A percentile compares a stretch with the other conserved stretches of the same genome.
Conservation (phyloP, 164 flowering plant species). For the Magnolia officinalis region DNA sequence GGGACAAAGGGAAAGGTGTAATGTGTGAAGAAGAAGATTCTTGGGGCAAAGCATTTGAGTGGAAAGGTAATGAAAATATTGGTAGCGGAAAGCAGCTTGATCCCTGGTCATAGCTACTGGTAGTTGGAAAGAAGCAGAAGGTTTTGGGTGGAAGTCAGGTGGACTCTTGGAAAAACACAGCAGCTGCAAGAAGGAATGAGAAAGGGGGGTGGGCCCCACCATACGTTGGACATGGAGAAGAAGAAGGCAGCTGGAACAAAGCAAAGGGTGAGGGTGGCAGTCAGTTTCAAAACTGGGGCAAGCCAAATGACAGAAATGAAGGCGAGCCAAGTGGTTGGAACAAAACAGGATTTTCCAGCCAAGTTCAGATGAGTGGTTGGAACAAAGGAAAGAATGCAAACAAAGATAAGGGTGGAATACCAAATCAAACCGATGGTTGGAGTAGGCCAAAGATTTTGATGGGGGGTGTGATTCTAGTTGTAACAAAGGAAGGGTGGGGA, state of each 20-base stretch:
- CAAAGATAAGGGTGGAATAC: conserved; percentile 6
- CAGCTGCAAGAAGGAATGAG: conserved; percentile 17
- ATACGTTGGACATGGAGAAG: conserved; percentile 13
- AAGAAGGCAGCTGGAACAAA: conserved; percentile 22
- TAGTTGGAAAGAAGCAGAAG: conserved; percentile 18
- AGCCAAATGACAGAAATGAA: conserved; percentile 8
- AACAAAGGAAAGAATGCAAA: conserved; percentile 16
- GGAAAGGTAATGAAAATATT: no score
- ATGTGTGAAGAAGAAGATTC: no score
- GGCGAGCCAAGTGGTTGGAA: conserved; percentile 8
- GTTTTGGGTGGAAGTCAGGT: conserved; percentile 20
- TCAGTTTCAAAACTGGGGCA: conserved; percentile 15
- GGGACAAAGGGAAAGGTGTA: no score
- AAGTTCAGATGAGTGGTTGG: conserved; percentile 20
- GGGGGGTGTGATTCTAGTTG: conserved; percentile 12
- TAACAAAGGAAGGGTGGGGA: conserved; percentile 19
- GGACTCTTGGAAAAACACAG: conserved; percentile 25
- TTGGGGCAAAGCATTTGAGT: no score
- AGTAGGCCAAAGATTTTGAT: conserved; percentile 7
- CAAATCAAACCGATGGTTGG: conserved; percentile 4
- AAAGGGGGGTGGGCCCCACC: conserved; percentile 24
- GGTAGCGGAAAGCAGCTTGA: no score
- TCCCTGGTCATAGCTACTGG: no score
- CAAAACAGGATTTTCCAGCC: conserved; percentile 10
- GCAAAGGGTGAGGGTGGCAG: conserved; percentile 1